Evolutionary conservation across 768 basidiomycete genomes (phyloP).

Genomic region (Ramaria rubella): DNA sequence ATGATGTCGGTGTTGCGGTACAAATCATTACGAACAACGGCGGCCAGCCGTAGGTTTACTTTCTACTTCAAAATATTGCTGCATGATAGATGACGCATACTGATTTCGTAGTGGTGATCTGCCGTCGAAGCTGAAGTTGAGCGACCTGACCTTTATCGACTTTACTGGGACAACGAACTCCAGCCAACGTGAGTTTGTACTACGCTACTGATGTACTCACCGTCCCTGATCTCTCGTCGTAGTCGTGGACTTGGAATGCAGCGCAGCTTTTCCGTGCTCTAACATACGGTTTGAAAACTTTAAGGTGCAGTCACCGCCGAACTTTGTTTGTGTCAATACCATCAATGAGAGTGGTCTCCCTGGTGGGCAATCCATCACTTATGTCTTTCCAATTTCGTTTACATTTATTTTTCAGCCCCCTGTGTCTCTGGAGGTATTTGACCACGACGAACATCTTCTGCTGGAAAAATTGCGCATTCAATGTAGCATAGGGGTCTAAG

Average conservation of each 20-base stretch:
- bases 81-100: neutral
- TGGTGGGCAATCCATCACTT: too few species aligned
- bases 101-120: constrained; percentile 24
- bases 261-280: constrained; percentile 39
- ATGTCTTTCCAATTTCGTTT: too few species aligned
- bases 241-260: constrained; percentile 49
- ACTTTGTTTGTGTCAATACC: constrained; percentile 43
- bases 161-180: constrained; percentile 49
- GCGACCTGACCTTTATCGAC: constrained; percentile 38
- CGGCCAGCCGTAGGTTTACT: constrained; percentile 34
- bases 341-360: constrained; percentile 25
- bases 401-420: too few species aligned
- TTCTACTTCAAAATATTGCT: too few species aligned
- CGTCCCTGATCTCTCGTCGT: neutral
- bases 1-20: constrained; percentile 47
- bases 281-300: constrained; percentile 37
- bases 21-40: constrained; percentile 30
- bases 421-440: too few species aligned
- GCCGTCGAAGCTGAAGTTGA: constrained; percentile 43
- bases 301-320: constrained; percentile 32
- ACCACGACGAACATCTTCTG: too few species aligned
- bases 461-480: too few species aligned
- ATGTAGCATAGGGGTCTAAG: too few species aligned
- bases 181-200: too few species aligned
- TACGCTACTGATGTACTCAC: constrained; percentile 23